phyloP scores from a whole-genome alignment of 257 asterid species.

The Rhazya stricta region DNA sequence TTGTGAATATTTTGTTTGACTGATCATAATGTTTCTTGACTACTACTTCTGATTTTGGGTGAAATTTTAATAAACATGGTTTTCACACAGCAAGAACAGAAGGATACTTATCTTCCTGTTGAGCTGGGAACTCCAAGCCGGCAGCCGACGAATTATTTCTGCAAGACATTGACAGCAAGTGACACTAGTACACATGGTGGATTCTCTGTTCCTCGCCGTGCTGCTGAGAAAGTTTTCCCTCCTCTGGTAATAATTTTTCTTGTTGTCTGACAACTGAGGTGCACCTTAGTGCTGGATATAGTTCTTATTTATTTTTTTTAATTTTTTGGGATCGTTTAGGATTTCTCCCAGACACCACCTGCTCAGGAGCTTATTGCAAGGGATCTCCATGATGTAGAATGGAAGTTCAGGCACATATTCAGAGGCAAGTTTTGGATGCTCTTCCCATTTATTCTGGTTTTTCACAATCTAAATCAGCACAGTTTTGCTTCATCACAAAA shows the following conservation, averaged over 20 bases:
- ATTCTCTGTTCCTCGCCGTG: constrained; percentile 97
- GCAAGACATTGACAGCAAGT: constrained; percentile 96
- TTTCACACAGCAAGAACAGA: constrained; percentile 84
- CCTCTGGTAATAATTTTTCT: constrained; percentile 59
- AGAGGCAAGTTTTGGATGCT: constrained; percentile 52
- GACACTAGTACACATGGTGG: constrained; percentile 99
- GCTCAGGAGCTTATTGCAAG: constrained; percentile 94
- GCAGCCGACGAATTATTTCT: constrained; percentile 90
- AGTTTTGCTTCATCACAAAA: background rate
- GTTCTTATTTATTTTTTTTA: constrained; percentile 6
- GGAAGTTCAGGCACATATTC: constrained; percentile 97
- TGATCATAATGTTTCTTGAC: constrained; percentile 5
- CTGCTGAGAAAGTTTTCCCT: constrained; percentile 99
- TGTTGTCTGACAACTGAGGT: constrained; percentile 9
- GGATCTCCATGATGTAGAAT: constrained; percentile 92
- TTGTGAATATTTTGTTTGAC: constrained; percentile 10
- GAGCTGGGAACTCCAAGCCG: constrained; percentile 85
- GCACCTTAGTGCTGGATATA: constrained; percentile 6
- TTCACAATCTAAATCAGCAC: background rate
- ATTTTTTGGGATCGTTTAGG: constrained; percentile 43
- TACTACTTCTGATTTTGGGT: constrained; percentile 10
- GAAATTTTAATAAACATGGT: constrained; percentile 9
- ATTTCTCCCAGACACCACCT: constrained; percentile 93
- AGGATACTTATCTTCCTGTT: constrained; percentile 78
- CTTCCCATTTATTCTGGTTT: background rate